A percentile compares a stretch with the other conserved stretches of the same genome.
Conservation (phyloP, 768 basidiomycete genomes). For the Suillus clintonianus region DNA sequence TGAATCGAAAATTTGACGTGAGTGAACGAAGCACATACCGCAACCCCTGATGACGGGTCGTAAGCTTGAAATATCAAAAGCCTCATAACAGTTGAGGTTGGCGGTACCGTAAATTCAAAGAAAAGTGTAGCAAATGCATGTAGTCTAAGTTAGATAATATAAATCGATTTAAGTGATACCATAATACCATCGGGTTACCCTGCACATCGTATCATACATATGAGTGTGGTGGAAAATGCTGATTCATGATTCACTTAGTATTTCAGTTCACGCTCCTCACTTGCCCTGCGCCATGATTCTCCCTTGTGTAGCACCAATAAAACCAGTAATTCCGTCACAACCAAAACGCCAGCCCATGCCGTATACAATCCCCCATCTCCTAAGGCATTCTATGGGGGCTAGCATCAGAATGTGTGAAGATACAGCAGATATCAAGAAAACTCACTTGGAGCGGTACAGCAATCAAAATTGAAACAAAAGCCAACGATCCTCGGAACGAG, state of each 20-base stretch:
- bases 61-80: no score
- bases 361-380: slow-evolving; percentile 85
- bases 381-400: slow-evolving; percentile 49
- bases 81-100: no score
- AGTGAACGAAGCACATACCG: no score
- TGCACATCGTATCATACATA: background rate
- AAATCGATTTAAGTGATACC: background rate
- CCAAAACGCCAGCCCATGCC: slow-evolving; percentile 57
- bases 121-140: background rate
- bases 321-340: slow-evolving; percentile 54
- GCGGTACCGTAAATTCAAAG: no score
- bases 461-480: slow-evolving; percentile 69
- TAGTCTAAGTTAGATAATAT: background rate
- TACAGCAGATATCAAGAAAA: no score
- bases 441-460: slow-evolving; percentile 68
- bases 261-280: slow-evolving; percentile 42
- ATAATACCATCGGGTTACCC: no score
- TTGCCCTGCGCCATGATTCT: slow-evolving; percentile 53
- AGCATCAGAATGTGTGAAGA: background rate
- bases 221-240: background rate
- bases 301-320: slow-evolving; percentile 63
- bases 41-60: no score
- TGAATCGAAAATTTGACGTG: no score
- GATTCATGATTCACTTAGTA: background rate
- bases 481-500: slow-evolving; percentile 67